Base-by-base conservation (phyloP, 2,329 filamentous ascomycete genomes). In the Simplicillium sp. region DNA sequence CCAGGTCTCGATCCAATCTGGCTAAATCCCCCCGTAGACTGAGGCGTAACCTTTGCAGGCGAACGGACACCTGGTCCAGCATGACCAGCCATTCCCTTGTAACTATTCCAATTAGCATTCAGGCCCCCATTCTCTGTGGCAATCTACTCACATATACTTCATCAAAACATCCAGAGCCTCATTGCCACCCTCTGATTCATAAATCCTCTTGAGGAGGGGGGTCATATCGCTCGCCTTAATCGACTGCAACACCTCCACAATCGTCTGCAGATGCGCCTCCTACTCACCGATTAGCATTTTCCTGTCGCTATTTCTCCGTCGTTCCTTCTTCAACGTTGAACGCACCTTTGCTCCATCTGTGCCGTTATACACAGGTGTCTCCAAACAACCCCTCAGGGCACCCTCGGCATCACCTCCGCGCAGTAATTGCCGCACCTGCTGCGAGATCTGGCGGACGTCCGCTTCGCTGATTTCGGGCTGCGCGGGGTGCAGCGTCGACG, bases 181-280 rank as follows among this genome's bases (percentile, higher is more conserved):
- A 46, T 78, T 79, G 20, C 92, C 92, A 46, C 85, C 85, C 38
- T 84, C 78, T 11, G 82, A 80, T 44, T 69, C 70, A 66, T 92
- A 88, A 55, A 97, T 84, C 43, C 81, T 77, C 64, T 82, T 80
- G 50, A 98, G 70, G 55, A 97, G 80, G 12, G 87, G 84, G 48
- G 82, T 87, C 86, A 97, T 97, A 53, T 98, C 92, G 53, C 85
- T 85, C 57, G 92, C 88, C 61, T 94, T 89, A 66, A 97, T 97
- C 15, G 87, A 92, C 64, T 95, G 89, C 49, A 98, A 71, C 44
- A 97, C 89, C 66, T 98, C 92, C 46, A 87, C 80, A 33, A 98
- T 84, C 15, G 86, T 90, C 50, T 86, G 80, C 48, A 95, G 70
- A 61, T 97, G 88, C 25, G 87, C 71, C 50, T 95, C 87, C 82